Base-by-base conservation (phyloP, 352 stramenopile genomes). In the Pythium brachiatum region DNA sequence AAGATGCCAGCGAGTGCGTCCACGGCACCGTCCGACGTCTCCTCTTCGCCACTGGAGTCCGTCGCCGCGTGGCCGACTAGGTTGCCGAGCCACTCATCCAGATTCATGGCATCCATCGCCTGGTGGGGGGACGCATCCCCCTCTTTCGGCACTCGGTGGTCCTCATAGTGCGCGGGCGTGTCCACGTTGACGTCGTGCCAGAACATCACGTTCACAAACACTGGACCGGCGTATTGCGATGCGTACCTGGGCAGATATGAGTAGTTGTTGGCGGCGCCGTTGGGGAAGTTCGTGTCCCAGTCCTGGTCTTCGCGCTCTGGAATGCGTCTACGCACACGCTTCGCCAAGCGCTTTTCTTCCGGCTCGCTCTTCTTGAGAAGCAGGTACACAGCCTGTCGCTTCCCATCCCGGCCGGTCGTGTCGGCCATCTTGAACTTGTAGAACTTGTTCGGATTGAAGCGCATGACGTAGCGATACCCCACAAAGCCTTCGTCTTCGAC, bases 161-260 rank as follows among this genome's bases (percentile, higher is more conserved):
- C 38, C 12, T 21, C 38, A 23, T 16, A 5, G 34, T 23, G 2
- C 18, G 3, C 38, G 13, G 38, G 38, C 18, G 20, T 32, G 15
- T 26, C 21, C 20, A 64, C 46, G 1, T 27, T 15, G 46, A 65
- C 50, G n/a, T 53, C 47, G 38, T 59, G 58, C 48, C 38, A 58
- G 58, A 65, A 65, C 58, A 59, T 59, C 21, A 65, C 58, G 39
- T 65, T 65, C 9, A 65, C 58, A 34, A 58, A 65, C 16, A 59
- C 23, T 3, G 6, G 2, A 3, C 29, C 50, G 26, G 21, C 27
- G 44, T 52, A 9, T 6, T 52, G 21, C 12, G 13, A 23, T 6
- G 7, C 4, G 38, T 23, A 46, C 1, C 15, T 3, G 7, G 5
- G 12, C 2, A n/a, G 2, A 11, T n/a, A 23, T 5, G 58, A 36